These are phyloP conservation scores for Talaromyces adpressus DNA, from an alignment of 495 filamentous ascomycete genomes.

Conservation along the genomic window DNA sequence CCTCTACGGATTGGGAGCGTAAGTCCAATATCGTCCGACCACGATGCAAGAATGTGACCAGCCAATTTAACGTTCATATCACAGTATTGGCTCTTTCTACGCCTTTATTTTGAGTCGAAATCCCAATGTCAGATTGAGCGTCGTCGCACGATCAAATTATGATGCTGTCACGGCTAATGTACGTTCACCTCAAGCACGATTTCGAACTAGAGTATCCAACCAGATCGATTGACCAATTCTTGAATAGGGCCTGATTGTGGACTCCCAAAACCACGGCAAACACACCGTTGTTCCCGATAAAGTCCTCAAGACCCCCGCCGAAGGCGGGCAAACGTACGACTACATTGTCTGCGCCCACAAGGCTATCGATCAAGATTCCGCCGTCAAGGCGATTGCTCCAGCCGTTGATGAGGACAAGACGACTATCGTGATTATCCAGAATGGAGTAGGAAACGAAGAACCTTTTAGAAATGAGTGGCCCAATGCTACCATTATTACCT, in stretches of 20 bases:
- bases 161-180: slow-evolving; percentile 37
- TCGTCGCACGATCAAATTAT: slow-evolving; percentile 48
- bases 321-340: slow-evolving; percentile 29
- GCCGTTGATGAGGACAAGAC: slow-evolving; percentile 19
- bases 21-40: slow-evolving; percentile 9
- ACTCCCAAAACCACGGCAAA: slow-evolving; percentile 40
- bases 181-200: neutral
- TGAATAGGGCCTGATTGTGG: slow-evolving; percentile 33
- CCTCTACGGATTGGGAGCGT: slow-evolving; percentile 33
- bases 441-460: slow-evolving; percentile 32
- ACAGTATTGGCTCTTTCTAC: slow-evolving; percentile 40
- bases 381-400: slow-evolving; percentile 28
- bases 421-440: slow-evolving; percentile 28
- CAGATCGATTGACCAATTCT: neutral
- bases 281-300: slow-evolving; percentile 32
- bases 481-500: slow-evolving; percentile 20
- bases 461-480: slow-evolving; percentile 22
- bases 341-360: slow-evolving; percentile 47
- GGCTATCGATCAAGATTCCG: slow-evolving; percentile 36
- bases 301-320: slow-evolving; percentile 35
- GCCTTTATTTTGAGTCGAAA: slow-evolving; percentile 37
- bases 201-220: neutral
- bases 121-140: slow-evolving; percentile 36
- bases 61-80: neutral
- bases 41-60: neutral